phyloP scores from a whole-genome alignment of 116 monocot genomes.

The Cymodocea nodosa region DNA sequence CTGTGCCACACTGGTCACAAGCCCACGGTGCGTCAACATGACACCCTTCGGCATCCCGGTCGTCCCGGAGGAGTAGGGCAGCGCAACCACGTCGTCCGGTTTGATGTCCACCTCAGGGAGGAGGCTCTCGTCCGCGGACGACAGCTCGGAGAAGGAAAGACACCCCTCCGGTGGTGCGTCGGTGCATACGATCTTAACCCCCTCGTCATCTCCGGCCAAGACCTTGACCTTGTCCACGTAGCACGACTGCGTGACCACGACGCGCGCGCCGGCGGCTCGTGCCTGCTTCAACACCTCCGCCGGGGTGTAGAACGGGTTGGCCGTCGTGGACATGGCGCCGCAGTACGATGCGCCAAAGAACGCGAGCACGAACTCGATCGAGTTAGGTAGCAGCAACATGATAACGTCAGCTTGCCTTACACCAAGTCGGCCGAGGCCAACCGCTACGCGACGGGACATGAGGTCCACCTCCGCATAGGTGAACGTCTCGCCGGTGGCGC shows the following conservation, averaged over 20 bases:
- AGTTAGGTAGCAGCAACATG: conserved; percentile 43
- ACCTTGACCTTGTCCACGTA: conserved; percentile 21
- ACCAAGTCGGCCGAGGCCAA: conserved; percentile 18
- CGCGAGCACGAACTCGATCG: conserved; percentile 29
- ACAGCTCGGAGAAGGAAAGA: conserved; percentile 22
- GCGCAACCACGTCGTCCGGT: conserved; percentile 40
- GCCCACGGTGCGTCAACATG: conserved; percentile 42
- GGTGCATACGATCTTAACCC: conserved; percentile 17
- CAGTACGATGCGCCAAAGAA: conserved; percentile 38
- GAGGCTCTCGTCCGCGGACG: conserved; percentile 12
- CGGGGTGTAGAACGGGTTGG: conserved; percentile 44
- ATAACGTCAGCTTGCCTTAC: conserved; percentile 17
- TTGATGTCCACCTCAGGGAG: conserved; percentile 19
- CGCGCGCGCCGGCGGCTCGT: conserved; percentile 7
- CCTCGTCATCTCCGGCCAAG: conserved; percentile 14
- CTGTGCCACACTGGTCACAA: conserved; percentile 39
- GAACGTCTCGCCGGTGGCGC: conserved; percentile 14
- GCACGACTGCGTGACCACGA: conserved; percentile 27
- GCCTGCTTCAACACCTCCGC: conserved; percentile 34
- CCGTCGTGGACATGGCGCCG: conserved; percentile 41
- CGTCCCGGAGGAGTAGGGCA: conserved; percentile 54
- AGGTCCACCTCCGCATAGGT: conserved; percentile 35
- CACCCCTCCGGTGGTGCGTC: conserved; percentile 26
- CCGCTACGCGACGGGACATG: conserved; percentile 19
- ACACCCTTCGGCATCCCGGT: conserved; percentile 55